phyloP scores from a whole-genome alignment of 352 stramenopile genomes.

The Phytophthora cactorum region DNA sequence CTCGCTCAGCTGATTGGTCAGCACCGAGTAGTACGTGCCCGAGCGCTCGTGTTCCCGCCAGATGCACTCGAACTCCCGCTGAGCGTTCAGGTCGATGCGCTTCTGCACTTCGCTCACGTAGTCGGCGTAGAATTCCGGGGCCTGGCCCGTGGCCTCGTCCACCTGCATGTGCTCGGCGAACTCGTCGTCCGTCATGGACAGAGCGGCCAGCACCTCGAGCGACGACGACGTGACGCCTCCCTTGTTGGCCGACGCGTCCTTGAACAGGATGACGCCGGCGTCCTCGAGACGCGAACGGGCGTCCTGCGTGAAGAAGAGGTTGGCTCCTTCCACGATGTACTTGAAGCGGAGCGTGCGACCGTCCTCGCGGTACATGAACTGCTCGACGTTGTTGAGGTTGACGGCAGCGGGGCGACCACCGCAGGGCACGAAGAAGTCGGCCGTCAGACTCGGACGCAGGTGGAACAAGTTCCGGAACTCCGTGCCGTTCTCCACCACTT shows the following conservation, averaged over 20 bases:
- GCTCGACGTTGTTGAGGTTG: constrained; percentile 95
- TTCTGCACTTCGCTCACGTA: constrained; percentile 85
- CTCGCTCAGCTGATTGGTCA: constrained; percentile 81
- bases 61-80: constrained; percentile 86
- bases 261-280: constrained; percentile 96
- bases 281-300: constrained; percentile 94
- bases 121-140: constrained; percentile 73
- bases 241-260: constrained; percentile 96
- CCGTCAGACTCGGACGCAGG: constrained; percentile 90
- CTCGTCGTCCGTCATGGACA: constrained; percentile 76
- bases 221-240: constrained; percentile 83
- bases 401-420: constrained; percentile 96
- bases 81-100: constrained; percentile 82
- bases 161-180: constrained; percentile 88
- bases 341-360: constrained; percentile 88
- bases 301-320: constrained; percentile 97
- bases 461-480: constrained; percentile 98
- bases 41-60: constrained; percentile 79
- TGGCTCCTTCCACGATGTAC: constrained; percentile 98
- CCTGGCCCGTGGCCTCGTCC: constrained; percentile 56
- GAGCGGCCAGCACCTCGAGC: constrained; percentile 76
- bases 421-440: constrained; percentile 97
- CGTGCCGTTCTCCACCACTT: constrained; percentile 92
- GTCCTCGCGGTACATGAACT: constrained; percentile 85
- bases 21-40: constrained; percentile 72